Conservation (phyloP, 139 green algal species). For the Bryopsis sp. region DNA sequence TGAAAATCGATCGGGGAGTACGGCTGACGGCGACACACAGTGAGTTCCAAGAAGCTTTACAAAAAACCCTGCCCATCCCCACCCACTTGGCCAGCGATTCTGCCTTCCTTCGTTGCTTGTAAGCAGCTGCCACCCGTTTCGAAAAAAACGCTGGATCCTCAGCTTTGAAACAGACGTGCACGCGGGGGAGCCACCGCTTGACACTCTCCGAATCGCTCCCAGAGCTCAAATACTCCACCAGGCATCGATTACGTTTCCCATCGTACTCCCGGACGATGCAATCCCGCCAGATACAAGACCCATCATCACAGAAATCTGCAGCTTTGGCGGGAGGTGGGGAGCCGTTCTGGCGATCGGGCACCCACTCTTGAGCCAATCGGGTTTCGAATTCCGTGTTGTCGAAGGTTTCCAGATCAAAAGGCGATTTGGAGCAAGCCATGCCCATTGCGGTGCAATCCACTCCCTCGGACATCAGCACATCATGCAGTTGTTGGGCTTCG, state of each 20-base stretch:
- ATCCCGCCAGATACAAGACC: conserved; percentile 23
- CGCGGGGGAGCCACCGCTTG: conserved; percentile 34
- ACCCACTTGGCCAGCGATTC: conserved; percentile 38
- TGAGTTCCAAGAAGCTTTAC: too few relatives aligned
- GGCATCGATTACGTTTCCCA: conserved; percentile 30
- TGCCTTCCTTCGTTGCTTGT: conserved; percentile 26
- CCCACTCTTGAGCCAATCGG: conserved; percentile 45
- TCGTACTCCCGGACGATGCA: conserved; percentile 36
- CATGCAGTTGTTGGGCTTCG: conserved; percentile 39
- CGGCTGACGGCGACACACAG: too few relatives aligned
- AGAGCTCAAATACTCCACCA: conserved; percentile 17
- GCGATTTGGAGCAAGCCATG: not conserved
- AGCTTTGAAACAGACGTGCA: conserved; percentile 60
- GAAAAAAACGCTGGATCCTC: conserved; percentile 63
- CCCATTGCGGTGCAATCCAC: conserved; percentile 14
- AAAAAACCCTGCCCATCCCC: too few relatives aligned
- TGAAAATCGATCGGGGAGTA: not conserved
- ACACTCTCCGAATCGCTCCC: too few relatives aligned
- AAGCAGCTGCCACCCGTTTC: conserved; percentile 38
- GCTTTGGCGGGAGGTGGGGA: conserved; percentile 21
- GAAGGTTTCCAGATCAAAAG: conserved; percentile 47
- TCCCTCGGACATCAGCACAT: conserved; percentile 34
- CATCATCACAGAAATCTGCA: conserved; percentile 7
- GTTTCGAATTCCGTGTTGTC: conserved; percentile 60
- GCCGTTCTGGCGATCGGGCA: conserved; percentile 22